Evolutionary conservation across 2,329 filamentous ascomycete genomes (phyloP).

Genomic region (Fusarium illudens): DNA sequence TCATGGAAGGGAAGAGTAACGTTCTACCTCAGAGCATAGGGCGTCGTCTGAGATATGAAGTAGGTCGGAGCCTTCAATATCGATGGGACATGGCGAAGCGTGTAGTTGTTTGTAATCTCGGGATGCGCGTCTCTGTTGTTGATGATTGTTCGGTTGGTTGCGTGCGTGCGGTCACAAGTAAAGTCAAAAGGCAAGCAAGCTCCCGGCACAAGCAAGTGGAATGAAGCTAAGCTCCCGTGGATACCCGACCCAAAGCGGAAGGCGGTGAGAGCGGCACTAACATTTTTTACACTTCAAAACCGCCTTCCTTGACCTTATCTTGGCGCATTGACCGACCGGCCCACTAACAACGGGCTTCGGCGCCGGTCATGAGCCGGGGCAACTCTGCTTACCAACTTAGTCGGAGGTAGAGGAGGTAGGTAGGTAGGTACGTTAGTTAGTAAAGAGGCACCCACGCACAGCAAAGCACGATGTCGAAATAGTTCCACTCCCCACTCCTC

Average conservation of each 20-base stretch:
- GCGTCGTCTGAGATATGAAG: neutral
- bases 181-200: constrained; percentile 23
- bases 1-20: constrained; percentile 8
- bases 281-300: constrained; percentile 9
- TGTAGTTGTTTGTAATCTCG: neutral
- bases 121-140: constrained; percentile 9
- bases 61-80: neutral
- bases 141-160: neutral
- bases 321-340: neutral
- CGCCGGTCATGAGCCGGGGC: neutral
- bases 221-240: constrained; percentile 31
- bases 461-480: constrained; percentile 27
- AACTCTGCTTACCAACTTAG: neutral
- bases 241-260: constrained; percentile 24
- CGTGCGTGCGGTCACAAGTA: constrained; percentile 12
- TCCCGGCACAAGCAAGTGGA: constrained; percentile 16
- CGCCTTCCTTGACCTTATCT: constrained; percentile 2
- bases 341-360: constrained; percentile 19
- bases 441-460: neutral
- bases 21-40: constrained; percentile 19
- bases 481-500: constrained; percentile 35
- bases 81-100: constrained; percentile 13
- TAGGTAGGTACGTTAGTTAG: too few relatives aligned
- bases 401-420: too few relatives aligned
- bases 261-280: constrained; percentile 25